phyloP scores from a whole-genome alignment of 2,329 filamentous ascomycete genomes.

The Colletotrichum sp. region DNA sequence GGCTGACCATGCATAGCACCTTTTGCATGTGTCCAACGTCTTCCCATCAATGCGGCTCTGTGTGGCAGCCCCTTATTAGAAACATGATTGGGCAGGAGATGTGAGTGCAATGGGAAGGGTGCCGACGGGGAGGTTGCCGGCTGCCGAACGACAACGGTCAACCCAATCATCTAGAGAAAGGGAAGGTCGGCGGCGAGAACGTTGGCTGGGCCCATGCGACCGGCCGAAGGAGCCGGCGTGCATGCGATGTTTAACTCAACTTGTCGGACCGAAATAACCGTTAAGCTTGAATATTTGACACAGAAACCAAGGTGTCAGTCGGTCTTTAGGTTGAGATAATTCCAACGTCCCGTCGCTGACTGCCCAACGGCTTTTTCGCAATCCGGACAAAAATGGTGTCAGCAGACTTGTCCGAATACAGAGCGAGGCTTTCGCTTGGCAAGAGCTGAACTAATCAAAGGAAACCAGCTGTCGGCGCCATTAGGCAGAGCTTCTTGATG shows the following conservation, averaged over 20 bases:
- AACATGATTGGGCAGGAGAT: background rate
- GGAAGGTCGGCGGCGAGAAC: background rate
- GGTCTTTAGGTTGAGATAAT: background rate
- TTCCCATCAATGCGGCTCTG: background rate
- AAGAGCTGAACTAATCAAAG: background rate
- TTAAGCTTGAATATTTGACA: background rate
- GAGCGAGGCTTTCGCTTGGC: background rate
- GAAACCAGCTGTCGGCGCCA: background rate
- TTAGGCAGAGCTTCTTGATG: background rate
- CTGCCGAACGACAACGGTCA: background rate
- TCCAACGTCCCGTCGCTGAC: background rate
- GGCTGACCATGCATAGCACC: background rate
- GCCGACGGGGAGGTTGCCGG: background rate
- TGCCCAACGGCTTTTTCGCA: background rate
- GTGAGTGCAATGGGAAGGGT: background rate
- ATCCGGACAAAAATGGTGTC: background rate
- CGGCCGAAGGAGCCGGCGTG: background rate
- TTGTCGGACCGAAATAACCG: background rate
- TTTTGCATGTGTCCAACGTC: background rate
- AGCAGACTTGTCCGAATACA: background rate
- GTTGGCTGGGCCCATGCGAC: background rate
- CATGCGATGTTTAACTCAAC: background rate
- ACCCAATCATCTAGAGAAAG: background rate
- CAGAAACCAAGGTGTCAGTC: background rate
- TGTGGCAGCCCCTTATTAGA: background rate